Evolutionary conservation across 73 alveolate species (phyloP), one percentile per base, ranked within the genome.

Genomic region (Paramecium primaurelia): DNA sequence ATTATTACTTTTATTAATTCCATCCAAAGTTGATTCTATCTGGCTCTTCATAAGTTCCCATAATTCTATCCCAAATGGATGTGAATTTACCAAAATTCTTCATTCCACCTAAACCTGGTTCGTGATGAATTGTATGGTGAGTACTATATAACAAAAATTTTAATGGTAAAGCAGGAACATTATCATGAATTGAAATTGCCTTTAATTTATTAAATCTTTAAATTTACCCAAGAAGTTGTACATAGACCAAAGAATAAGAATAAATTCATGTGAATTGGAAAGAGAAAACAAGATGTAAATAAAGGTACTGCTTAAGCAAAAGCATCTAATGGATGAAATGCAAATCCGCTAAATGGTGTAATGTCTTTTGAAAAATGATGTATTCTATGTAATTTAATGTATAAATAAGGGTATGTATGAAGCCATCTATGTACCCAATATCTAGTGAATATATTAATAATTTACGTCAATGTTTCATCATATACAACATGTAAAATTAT

Each of bases 241-340:
- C 49, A 12, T 45, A 92, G 32, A 7, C 91, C 69, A 44, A 87
- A 93, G 28, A 69, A 89, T 2, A 93, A 47, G 12, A 71, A 89
- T 20, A 93, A 58, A 34, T 92, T 80, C 36, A 60, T 40, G 18
- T 93, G 96, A 14, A 92, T 59, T 12, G 95, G 95, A 49, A 93
- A 93, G 20, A 93, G 32, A 47, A 90, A 93, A n/a, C 93, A 93
- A 51, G 89, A 26, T 3, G 95, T 77, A 93, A 93, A 92, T 44
- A 92, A 36, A 26, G 96, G 96, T 0, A 93, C 51, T 7, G 95
- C 95, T 92, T 93, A 58, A 8, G 85, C 88, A 92, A 93, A 93
- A 8, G 95, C 96, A 93, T 93, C 95, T 25, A 73, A 42, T 34
- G 95, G 95, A 75, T 93, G 95, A 92, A 93, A 93, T 10, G 95